Evolutionary conservation across 495 filamentous ascomycete genomes (phyloP), one percentile per base, ranked within the genome.

Genomic region (Aspergillus biplanus): DNA sequence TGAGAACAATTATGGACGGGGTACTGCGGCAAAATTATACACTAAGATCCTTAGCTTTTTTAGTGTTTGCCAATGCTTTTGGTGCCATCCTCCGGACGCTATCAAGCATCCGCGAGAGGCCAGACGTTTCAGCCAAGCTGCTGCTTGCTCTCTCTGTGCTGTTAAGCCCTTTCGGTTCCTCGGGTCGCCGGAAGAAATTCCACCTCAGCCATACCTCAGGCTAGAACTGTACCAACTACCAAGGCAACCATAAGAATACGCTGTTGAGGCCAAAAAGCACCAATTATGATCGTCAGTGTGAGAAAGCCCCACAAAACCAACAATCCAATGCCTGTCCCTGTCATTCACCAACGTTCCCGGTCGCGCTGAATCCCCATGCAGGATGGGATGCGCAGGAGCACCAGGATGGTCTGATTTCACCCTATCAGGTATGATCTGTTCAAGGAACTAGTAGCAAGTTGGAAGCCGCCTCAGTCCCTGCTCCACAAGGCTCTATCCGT

Each of bases 391-490:
- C 15, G 39, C 39, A 44, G 46, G 12, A 49, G 46, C 46, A 49
- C 46, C 46, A 49, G 46, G 12, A 49, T 49, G 46, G 46, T 49
- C 46, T 49, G 46, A 18, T 49, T 49, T 49, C 39, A 44, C n/a
- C 39, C 39, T 44, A n/a, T 44, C 39, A 44, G 4, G 39, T 4
- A 44, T 9, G 7, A 44, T 44, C 15, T 44, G 21, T 27, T 27
- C 21, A 27, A 27, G 21, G 21, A 27, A 27, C 39, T 48, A 15
- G n/a, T 0, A 21, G n/a, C 39, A 5, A 44, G 39, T 44, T 50
- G 47, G 16, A 50, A 50, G 5, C 47, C 47, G 16, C 47, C 47
- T 27, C 47, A 27, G 27, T 18, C 16, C 16, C 47, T 50, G 47
- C 47, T 50, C 47, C 47, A 50, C 16, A 50, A 49, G 46, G n/a